Evolutionary conservation across 2,329 filamentous ascomycete species (phyloP), one percentile per base, ranked within the genome.

Genomic region (Hypocrella siamensis): DNA sequence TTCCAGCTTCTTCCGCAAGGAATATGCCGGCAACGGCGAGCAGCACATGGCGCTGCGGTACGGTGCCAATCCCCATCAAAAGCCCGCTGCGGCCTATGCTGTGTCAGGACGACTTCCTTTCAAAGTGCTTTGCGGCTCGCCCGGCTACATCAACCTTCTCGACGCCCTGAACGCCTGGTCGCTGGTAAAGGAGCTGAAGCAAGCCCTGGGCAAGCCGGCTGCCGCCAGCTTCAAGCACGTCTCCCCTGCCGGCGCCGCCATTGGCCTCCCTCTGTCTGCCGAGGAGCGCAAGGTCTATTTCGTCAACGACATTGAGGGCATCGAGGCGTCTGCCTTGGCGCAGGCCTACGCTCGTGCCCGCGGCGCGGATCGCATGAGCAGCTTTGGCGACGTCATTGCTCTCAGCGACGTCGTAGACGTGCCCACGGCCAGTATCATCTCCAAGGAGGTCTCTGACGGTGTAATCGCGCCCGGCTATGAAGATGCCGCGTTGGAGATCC

Each of bases 201-300:
- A 79, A 45, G 84, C 88, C 16, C 75, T 96, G 16, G 78, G 79
- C 44, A 77, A 79, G 55, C 83, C 90, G 21, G 90, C 90, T 33
- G 90, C 90, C 19, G 88, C 90, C 40, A 93, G 84, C 54, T 98
- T 98, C 76, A 98, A 94, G 74, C 90, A 98, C 55, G 90, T 96
- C 40, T 98, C 90, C 8, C 90, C 90, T 15, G 90, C 90, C 27
- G 90, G 90, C 49, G 90, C 88, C 36, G 88, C 90, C 42, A 90
- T 98, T 48, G 90, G 86, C 43, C 75, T 90, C 6, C 83, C 85
- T 16, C 70, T 98, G 41, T 83, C 65, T 41, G 74, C 81, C 26
- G 80, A 82, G 32, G 90, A 98, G 70, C 79, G 82, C 58, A 92
- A 93, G 63, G 90, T 94, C 34, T 98, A 93, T 67, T 94, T 98